These are phyloP conservation scores for Carex pumila DNA, from an alignment of 176 grass and related monocot species.

Conservation along the genomic window DNA sequence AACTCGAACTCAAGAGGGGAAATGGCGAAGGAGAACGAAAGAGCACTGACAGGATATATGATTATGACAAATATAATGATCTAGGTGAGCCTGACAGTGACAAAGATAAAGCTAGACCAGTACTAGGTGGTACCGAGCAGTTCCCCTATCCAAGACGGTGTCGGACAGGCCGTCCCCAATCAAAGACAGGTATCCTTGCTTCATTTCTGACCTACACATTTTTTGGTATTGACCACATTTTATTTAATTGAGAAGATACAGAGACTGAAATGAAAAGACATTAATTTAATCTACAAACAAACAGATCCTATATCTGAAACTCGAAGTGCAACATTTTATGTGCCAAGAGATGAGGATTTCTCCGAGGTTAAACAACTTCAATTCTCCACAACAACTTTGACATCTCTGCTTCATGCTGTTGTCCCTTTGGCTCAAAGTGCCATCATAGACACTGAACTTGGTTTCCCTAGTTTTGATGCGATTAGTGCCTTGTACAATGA, in stretches of 20 bases:
- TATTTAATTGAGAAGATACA: neutral
- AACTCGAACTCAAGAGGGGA: slow-evolving; percentile 46
- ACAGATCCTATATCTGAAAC: slow-evolving; percentile 53
- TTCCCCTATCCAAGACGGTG: slow-evolving; percentile 75
- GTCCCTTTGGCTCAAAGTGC: slow-evolving; percentile 37
- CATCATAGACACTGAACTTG: slow-evolving; percentile 23
- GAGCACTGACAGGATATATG: slow-evolving; percentile 53
- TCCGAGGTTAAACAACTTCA: slow-evolving; percentile 53
- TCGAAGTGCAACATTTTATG: slow-evolving; percentile 34
- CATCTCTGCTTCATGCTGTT: slow-evolving; percentile 39
- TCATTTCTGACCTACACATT: neutral
- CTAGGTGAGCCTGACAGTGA: slow-evolving; percentile 36
- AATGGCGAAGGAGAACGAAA: slow-evolving; percentile 40
- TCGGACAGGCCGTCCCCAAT: slow-evolving; percentile 47
- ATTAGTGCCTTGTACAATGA: slow-evolving; percentile 66
- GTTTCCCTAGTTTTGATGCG: slow-evolving; percentile 50
- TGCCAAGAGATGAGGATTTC: slow-evolving; percentile 80
- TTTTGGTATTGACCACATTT: neutral
- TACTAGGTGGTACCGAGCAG: slow-evolving; percentile 52
- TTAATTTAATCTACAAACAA: neutral
- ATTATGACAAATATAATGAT: slow-evolving; percentile 80
- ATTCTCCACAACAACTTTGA: slow-evolving; percentile 39
- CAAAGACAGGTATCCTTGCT: slow-evolving; percentile 29
- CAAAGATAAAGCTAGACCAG: slow-evolving; percentile 21
- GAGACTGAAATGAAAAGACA: neutral